These are phyloP conservation scores for Elongisporangium senticosum DNA, from an alignment of 352 stramenopile species.

Conservation along the genomic window DNA sequence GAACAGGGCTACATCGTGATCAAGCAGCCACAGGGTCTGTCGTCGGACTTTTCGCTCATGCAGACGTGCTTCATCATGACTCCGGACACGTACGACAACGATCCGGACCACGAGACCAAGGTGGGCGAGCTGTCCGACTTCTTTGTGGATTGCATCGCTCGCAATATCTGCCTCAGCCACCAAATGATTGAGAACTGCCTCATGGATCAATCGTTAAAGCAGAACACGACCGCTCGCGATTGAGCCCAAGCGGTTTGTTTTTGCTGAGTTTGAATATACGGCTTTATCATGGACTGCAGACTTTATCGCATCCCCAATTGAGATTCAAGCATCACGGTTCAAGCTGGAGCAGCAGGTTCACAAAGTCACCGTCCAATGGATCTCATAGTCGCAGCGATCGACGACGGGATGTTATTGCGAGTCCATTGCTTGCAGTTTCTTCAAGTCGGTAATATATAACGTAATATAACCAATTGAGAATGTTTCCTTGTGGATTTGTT, in stretches of 20 bases:
- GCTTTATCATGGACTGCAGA: background rate
- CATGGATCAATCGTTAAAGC: slow-evolving; percentile 27
- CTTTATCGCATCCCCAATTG: background rate
- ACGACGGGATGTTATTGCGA: background rate
- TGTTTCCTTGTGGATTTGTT: no score
- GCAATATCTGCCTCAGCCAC: slow-evolving; percentile 33
- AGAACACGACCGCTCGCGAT: background rate
- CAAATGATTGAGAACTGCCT: slow-evolving; percentile 50
- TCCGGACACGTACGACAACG: slow-evolving; percentile 29
- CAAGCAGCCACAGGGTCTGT: slow-evolving; percentile 28
- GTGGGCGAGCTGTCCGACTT: slow-evolving; percentile 30
- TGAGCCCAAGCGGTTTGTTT: background rate
- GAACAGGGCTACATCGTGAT: slow-evolving; percentile 57
- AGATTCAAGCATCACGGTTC: no score
- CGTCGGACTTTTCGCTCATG: slow-evolving; percentile 29
- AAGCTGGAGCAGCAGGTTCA: no score
- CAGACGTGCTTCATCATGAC: slow-evolving; percentile 58
- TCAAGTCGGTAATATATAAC: background rate
- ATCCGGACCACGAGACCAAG: slow-evolving; percentile 43
- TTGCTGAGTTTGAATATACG: no score
- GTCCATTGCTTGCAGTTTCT: background rate
- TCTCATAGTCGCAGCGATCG: background rate
- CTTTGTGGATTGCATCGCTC: slow-evolving; percentile 26
- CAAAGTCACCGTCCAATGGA: background rate
- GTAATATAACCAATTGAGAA: background rate